A percentile compares a stretch with the other conserved stretches of the same genome.
Evolutionary conservation across 139 green algal genomes (phyloP).

Genomic region (Eudorina sp.): DNA sequence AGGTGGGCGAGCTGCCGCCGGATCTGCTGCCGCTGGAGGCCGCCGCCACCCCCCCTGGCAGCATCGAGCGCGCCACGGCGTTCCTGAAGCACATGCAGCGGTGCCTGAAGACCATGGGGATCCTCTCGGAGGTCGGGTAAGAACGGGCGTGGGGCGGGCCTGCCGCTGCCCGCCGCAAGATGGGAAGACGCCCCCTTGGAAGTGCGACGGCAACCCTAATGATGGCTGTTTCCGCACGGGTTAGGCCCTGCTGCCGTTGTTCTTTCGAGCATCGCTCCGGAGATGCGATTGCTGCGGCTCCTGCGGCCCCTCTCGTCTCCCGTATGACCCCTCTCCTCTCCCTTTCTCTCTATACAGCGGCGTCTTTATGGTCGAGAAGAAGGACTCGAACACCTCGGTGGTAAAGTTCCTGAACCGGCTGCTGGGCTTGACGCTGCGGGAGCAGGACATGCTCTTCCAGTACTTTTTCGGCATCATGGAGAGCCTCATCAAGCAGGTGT

Average conservation of each 20-base stretch:
- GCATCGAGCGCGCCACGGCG: background rate
- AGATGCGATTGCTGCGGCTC: too few relatives aligned
- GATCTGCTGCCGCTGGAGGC: background rate
- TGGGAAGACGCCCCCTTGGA: too few relatives aligned
- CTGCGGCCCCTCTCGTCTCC: background rate
- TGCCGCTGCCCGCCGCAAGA: too few relatives aligned
- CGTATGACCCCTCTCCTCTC: background rate
- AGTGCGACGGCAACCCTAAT: too few relatives aligned
- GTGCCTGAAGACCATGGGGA: slow-evolving; percentile 38
- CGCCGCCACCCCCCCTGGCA: background rate
- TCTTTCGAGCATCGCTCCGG: too few relatives aligned
- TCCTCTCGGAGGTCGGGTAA: slow-evolving; percentile 7
- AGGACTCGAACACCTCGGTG: slow-evolving; percentile 42
- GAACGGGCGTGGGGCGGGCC: background rate
- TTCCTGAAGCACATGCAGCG: slow-evolving; percentile 25
- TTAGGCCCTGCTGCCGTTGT: too few relatives aligned
- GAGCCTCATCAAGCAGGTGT: slow-evolving; percentile 46
- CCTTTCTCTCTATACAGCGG: background rate
- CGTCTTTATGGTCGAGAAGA: background rate
- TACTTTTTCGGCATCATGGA: slow-evolving; percentile 44
- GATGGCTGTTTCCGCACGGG: too few relatives aligned
- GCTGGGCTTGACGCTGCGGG: slow-evolving; percentile 49
- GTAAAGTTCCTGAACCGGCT: slow-evolving; percentile 64
- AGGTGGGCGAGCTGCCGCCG: background rate
- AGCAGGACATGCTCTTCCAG: slow-evolving; percentile 69